Percentiles rank a stretch among this genome's conserved stretches.
phyloP scores from a whole-genome alignment of 2,329 filamentous ascomycete genomes.

The Trichoderma pleuroti region DNA sequence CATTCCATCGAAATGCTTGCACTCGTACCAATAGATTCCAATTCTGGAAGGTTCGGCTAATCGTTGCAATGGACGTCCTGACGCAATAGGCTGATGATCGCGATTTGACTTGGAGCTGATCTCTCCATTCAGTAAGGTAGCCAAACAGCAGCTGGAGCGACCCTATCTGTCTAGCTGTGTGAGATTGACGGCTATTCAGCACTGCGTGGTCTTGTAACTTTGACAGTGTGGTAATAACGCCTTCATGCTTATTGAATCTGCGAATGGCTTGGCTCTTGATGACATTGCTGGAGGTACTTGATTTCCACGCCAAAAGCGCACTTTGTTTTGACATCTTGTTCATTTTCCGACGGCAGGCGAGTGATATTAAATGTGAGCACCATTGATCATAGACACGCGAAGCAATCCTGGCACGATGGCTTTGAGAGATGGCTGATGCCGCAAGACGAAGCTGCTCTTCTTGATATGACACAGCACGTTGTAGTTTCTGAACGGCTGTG shows the following conservation, averaged over 20 bases:
- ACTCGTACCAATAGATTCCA: conserved; percentile 35
- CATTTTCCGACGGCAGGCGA: conserved; percentile 23
- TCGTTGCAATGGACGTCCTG: conserved; percentile 23
- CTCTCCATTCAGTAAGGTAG: conserved; percentile 32
- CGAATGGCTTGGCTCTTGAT: conserved; percentile 22
- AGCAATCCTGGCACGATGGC: conserved; percentile 24
- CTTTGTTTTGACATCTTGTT: conserved; percentile 22
- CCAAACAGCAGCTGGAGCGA: conserved; percentile 22
- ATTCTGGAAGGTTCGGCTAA: conserved; percentile 25
- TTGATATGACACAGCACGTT: conserved; percentile 29
- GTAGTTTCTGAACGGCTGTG: conserved; percentile 34
- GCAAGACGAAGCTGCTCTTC: conserved; percentile 28
- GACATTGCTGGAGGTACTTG: conserved; percentile 20
- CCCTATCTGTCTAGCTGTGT: conserved; percentile 21
- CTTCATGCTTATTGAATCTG: conserved; percentile 20
- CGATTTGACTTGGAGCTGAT: conserved; percentile 28
- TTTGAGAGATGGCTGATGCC: conserved; percentile 25
- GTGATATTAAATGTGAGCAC: conserved; percentile 27
- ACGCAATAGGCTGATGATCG: conserved; percentile 27
- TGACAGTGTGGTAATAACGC: conserved; percentile 21
- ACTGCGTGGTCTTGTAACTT: conserved; percentile 25
- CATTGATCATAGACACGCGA: conserved; percentile 28
- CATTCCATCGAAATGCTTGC: conserved; percentile 34
- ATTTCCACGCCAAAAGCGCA: conserved; percentile 26
- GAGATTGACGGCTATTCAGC: background rate